These are phyloP conservation scores for Myochromella boudieri DNA, from an alignment of 768 basidiomycete genomes.

Conservation along the genomic window DNA sequence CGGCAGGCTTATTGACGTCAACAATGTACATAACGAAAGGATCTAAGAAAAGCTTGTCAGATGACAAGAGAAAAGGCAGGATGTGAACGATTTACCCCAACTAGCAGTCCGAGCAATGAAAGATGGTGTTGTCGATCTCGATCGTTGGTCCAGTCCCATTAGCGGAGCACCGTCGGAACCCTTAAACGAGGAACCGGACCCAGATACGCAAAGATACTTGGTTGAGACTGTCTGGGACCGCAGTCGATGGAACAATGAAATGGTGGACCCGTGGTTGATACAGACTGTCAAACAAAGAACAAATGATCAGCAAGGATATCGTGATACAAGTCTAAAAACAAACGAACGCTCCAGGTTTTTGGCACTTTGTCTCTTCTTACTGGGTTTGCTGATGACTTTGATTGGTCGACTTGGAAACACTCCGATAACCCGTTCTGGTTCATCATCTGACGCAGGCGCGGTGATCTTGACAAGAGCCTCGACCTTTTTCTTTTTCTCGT, in stretches of 20 bases:
- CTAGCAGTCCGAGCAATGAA: slow-evolving; percentile 89
- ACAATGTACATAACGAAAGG: slow-evolving; percentile 98
- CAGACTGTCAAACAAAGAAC: slow-evolving; percentile 56
- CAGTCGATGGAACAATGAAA: slow-evolving; percentile 94
- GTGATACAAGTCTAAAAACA: slow-evolving; percentile 11
- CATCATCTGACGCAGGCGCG: slow-evolving; percentile 76
- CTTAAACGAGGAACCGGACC: slow-evolving; percentile 88
- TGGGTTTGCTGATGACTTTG: slow-evolving; percentile 97
- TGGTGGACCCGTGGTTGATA: slow-evolving; percentile 93
- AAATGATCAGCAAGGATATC: slow-evolving; percentile 8
- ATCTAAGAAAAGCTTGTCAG: slow-evolving; percentile 40
- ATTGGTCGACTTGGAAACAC: slow-evolving; percentile 92
- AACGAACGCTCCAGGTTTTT: slow-evolving; percentile 89
- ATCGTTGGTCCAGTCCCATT: slow-evolving; percentile 75
- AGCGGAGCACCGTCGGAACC: slow-evolving; percentile 89
- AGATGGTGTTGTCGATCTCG: slow-evolving; percentile 72
- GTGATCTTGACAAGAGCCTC: slow-evolving; percentile 90
- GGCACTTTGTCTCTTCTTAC: slow-evolving; percentile 93
- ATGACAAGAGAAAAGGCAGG: slow-evolving; percentile 17
- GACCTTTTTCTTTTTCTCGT: slow-evolving; percentile 94
- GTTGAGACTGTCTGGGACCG: slow-evolving; percentile 95
- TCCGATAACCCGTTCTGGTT: slow-evolving; percentile 82
- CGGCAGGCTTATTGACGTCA: slow-evolving; percentile 82
- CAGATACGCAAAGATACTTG: slow-evolving; percentile 94
- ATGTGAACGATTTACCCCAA: slow-evolving; percentile 89